Conservation (phyloP, 2,329 filamentous ascomycete genomes). For the Dryadomyces quercivorus region DNA sequence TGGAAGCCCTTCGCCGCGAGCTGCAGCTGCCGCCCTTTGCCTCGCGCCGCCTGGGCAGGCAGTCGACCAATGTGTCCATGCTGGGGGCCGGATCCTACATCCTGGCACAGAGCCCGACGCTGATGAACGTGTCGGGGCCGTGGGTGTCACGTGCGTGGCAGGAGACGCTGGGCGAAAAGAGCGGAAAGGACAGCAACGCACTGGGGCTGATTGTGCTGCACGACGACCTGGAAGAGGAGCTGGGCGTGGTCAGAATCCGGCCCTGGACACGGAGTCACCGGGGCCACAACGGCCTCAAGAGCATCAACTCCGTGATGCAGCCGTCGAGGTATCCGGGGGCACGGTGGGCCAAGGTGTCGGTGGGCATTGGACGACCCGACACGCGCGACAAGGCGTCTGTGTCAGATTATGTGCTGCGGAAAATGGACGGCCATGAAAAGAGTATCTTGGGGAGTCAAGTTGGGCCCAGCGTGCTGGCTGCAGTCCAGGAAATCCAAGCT, state of each 20-base stretch:
- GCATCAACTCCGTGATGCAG: constrained; percentile 40
- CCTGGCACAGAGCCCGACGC: constrained; percentile 59
- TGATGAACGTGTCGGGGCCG: constrained; percentile 78
- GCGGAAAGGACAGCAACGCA: constrained; percentile 15
- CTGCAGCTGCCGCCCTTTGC: constrained; percentile 40
- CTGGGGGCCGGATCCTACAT: constrained; percentile 42
- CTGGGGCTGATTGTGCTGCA: constrained; percentile 62
- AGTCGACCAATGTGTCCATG: constrained; percentile 36
- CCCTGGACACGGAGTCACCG: constrained; percentile 51
- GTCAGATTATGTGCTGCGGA: constrained; percentile 62
- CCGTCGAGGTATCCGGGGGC: constrained; percentile 26
- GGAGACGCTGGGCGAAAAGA: constrained; percentile 25
- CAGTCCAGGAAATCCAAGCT: constrained; percentile 33
- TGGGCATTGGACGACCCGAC: constrained; percentile 78
- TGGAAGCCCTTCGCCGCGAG: constrained; percentile 44
- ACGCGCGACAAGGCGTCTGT: constrained; percentile 57
- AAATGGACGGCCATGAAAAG: constrained; percentile 44
- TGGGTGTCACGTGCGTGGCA: constrained; percentile 57
- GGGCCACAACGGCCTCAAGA: constrained; percentile 67
- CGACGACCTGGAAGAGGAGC: constrained; percentile 68
- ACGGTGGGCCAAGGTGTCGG: constrained; percentile 50
- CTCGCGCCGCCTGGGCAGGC: constrained; percentile 31
- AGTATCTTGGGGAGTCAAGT: constrained; percentile 37
- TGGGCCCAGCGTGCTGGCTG: constrained; percentile 37
- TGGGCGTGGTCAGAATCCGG: constrained; percentile 56